A percentile compares a stretch with the other conserved stretches of the same genome.
These are phyloP conservation scores for Clarireedia homoeocarpa DNA, from an alignment of 2,329 filamentous ascomycete genomes.

Conservation along the genomic window DNA sequence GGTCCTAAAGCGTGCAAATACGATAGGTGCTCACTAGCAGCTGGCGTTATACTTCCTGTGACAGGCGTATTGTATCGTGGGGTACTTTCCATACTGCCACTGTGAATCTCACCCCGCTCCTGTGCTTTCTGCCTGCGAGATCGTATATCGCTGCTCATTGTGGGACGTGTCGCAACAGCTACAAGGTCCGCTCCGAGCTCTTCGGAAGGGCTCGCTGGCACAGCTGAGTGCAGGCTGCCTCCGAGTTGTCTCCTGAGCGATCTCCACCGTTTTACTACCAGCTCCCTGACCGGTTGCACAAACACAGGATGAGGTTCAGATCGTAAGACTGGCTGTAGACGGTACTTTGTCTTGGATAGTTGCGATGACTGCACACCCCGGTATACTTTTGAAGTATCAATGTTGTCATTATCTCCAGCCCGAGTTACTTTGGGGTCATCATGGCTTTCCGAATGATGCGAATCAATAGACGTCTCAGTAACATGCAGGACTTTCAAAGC, in stretches of 20 bases:
- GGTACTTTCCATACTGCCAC: conserved; percentile 17
- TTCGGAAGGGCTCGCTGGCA: conserved; percentile 12
- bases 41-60: conserved; percentile 13
- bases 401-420: conserved; percentile 1
- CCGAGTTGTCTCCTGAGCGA: conserved; percentile 21
- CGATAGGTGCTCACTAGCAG: background rate
- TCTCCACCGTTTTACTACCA: conserved; percentile 26
- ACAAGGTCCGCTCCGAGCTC: conserved; percentile 5
- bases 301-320: conserved; percentile 26
- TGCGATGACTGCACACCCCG: background rate
- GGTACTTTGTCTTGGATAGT: conserved; percentile 13
- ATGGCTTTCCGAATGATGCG: conserved; percentile 5
- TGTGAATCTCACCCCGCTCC: conserved; percentile 26
- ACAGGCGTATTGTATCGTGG: conserved; percentile 20
- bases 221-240: conserved; percentile 18
- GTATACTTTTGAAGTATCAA: conserved; percentile 2
- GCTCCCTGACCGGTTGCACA: conserved; percentile 26
- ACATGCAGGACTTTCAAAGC: conserved; percentile 8
- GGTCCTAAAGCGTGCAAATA: background rate
- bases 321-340: conserved; percentile 19
- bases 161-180: conserved; percentile 11
- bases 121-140: conserved; percentile 21
- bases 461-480: conserved; percentile 12
- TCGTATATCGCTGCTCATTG: conserved; percentile 18
- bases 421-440: background rate